A percentile compares a stretch with the other conserved stretches of the same genome.
Conservation (phyloP, 495 filamentous ascomycete genomes). For the Talaromyces ruber region DNA sequence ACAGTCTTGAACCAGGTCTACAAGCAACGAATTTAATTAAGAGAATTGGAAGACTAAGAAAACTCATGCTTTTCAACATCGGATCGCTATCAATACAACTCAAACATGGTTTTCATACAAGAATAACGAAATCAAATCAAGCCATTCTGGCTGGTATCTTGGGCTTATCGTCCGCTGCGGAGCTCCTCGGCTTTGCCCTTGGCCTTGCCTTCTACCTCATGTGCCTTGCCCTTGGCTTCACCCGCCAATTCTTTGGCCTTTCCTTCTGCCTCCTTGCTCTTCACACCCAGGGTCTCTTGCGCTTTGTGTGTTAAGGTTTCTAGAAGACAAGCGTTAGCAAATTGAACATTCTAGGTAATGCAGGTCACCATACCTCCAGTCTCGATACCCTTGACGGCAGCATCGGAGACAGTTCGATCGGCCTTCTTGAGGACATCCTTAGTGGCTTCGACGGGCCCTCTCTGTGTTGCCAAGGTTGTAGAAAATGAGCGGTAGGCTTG, state of each 20-base stretch:
- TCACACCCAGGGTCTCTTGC: conserved; percentile 29
- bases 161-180: conserved; percentile 18
- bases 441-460: conserved; percentile 36
- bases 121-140: background rate
- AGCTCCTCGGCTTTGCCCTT: conserved; percentile 33
- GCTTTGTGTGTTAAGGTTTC: conserved; percentile 35
- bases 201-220: conserved; percentile 30
- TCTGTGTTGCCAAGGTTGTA: conserved; percentile 9
- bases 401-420: conserved; percentile 45
- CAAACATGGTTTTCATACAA: background rate
- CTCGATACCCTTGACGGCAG: conserved; percentile 53
- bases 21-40: background rate
- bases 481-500: conserved; percentile 6
- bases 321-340: conserved; percentile 11
- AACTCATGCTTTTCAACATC: background rate
- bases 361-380: conserved; percentile 38
- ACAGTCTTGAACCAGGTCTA: conserved; percentile 10
- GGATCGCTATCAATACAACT: conserved; percentile 1
- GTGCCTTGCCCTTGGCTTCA: conserved; percentile 33
- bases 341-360: background rate
- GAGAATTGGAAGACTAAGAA: background rate
- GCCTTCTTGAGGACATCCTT: conserved; percentile 51
- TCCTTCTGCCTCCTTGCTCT: conserved; percentile 22
- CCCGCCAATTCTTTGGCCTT: conserved; percentile 32
- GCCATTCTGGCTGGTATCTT: background rate